Conservation (phyloP, 2,329 filamentous ascomycete genomes). For the Coniella vitis region DNA sequence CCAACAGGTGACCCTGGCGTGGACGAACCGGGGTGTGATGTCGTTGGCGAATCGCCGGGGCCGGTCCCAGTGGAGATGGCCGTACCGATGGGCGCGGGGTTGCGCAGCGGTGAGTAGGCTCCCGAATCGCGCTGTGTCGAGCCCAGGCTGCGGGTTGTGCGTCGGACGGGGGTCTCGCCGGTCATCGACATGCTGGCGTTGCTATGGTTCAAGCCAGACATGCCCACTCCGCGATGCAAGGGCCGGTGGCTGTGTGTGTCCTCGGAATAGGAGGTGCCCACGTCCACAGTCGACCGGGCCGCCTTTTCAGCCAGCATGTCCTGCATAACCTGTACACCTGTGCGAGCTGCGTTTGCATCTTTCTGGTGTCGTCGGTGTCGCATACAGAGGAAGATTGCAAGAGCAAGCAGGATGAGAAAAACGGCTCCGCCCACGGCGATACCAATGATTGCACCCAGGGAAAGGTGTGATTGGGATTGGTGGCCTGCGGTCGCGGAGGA, state of each 20-base stretch:
- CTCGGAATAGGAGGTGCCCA: slow-evolving; percentile 38
- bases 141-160: background rate
- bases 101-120: slow-evolving; percentile 7
- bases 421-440: slow-evolving; percentile 37
- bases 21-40: background rate
- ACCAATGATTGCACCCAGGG: slow-evolving; percentile 38
- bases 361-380: slow-evolving; percentile 26
- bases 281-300: slow-evolving; percentile 30
- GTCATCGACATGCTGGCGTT: slow-evolving; percentile 2
- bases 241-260: slow-evolving; percentile 24
- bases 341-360: slow-evolving; percentile 1
- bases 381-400: slow-evolving; percentile 38
- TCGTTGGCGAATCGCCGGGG: slow-evolving; percentile 14
- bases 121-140: slow-evolving; percentile 8
- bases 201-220: slow-evolving; percentile 8
- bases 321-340: slow-evolving; percentile 20
- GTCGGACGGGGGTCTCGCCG: background rate
- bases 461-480: slow-evolving; percentile 23
- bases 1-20: slow-evolving; percentile 1
- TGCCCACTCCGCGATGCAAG: slow-evolving; percentile 2
- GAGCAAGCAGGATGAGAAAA: slow-evolving; percentile 31
- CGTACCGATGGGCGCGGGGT: slow-evolving; percentile 16
- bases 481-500: background rate
- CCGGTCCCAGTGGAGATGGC: background rate
- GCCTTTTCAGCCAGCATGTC: slow-evolving; percentile 43